Base-by-base conservation (phyloP, 352 stramenopile genomes). In the Pythium dissotocum region DNA sequence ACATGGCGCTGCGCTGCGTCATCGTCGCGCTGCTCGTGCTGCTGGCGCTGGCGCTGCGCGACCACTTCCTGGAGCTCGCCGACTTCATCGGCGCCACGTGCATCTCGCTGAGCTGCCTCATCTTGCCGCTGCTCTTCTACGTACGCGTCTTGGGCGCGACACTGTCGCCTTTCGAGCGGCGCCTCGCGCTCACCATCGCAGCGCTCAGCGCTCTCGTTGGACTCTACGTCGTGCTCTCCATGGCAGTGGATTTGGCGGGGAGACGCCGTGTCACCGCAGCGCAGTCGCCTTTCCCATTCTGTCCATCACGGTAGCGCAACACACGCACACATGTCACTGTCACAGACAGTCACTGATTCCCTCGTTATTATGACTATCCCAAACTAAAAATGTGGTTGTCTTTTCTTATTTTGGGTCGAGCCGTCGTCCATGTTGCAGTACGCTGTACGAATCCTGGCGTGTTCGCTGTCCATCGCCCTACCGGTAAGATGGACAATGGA, bases 121-220 rank as follows among this genome's bases (percentile, higher is more conserved):
- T 76, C 16, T 44, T 80, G n/a, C 73, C 73, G 7, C 65, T 76
- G 26, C 21, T 67, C 12, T 73, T 80, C 53, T 80, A 80, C 63
- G 59, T 79, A 40, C 69, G 69, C 28, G 61, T 65, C 26, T 30
- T 76, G 14, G 60, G 66, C 36, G 21, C 49, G 1, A 56, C 14
- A 21, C 49, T 78, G 13, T 59, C 69, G 18, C 18, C 26, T 0
- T 61, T 61, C 44, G 69, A 77, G 52, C 65, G 69, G 3, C 33
- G 30, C 0, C n/a, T 64, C 24, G 69, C 65, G 26, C 49, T 71
- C 12, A 6, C 32, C 0, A 63, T 77, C 28, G 54, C 58, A 6
- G 55, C 52, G 2, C 1, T 75, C 2, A 63, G 59, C 14, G 16
- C 65, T 2, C 14, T 58, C 30, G 30, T 63, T 1, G 69, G 55